Base-by-base conservation (phyloP, 2,329 filamentous ascomycete genomes). In the Hymenoscyphus occultus region DNA sequence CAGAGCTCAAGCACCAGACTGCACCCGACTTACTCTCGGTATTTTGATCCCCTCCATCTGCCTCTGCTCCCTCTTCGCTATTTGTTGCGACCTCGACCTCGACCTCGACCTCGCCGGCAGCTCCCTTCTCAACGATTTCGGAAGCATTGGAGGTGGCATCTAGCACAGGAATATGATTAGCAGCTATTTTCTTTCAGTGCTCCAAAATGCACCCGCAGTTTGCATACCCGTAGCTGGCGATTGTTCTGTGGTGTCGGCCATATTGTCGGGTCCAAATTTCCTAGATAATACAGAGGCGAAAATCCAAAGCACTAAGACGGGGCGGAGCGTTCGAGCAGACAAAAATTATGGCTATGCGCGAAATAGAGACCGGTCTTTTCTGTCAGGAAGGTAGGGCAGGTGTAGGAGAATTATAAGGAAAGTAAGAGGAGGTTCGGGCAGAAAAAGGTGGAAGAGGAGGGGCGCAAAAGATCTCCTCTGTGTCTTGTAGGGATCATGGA, bases 201-300 rank as follows among this genome's bases (percentile, higher is more conserved):
- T 5, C 35, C 35, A 6, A 35, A 10, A 35, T 35, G 5, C 35
- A 6, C 35, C 12, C 48, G 22, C 48, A 28, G 14, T 35, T 19
- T 51, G 71, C 72, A 60, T 72, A 74, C 74, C 71, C 65, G 72
- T 72, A 74, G 73, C 72, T 66, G 72, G 64, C 58, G 71, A 63
- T 62, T 62, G 62, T 62, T 64, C 67, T 63, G 71, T 70, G 65
- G 68, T 70, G 66, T 75, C 70, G 71, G 73, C 72, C 60, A 65
- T 70, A 67, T 71, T 69, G 74, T 75, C 75, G 59, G 64, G 64
- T 71, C 65, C 60, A 58, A 60, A 59, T 31, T 45, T 56, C n/a
- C 40, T 35, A 54, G 48, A 28, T 54, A 42, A 62, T 48, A 61
- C 42, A 61, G 45, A 35, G 57, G 62, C 64, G 63, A 61, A 56